These are phyloP conservation scores for Chaetomium fimeti DNA, from an alignment of 495 filamentous ascomycete species.

Conservation along the genomic window DNA sequence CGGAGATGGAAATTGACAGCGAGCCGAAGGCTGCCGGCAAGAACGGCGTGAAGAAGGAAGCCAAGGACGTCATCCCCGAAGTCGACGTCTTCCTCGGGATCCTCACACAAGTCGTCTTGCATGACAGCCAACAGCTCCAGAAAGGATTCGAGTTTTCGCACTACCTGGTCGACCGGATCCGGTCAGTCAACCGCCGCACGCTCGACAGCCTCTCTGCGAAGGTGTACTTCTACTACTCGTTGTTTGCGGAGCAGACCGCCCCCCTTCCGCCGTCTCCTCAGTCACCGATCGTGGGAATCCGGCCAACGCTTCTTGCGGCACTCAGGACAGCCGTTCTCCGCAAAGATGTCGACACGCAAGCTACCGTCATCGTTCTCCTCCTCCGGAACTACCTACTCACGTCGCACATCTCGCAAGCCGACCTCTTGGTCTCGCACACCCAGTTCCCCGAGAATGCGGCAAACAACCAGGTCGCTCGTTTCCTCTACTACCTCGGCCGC, in stretches of 20 bases:
- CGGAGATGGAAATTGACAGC: slow-evolving; percentile 77
- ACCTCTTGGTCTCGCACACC: slow-evolving; percentile 91
- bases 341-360: slow-evolving; percentile 94
- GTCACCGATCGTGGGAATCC: slow-evolving; percentile 79
- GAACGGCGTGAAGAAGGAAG: slow-evolving; percentile 55
- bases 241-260: slow-evolving; percentile 86
- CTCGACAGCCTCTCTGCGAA: slow-evolving; percentile 90
- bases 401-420: slow-evolving; percentile 94
- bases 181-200: slow-evolving; percentile 86
- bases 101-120: slow-evolving; percentile 82
- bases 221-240: slow-evolving; percentile 94
- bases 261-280: slow-evolving; percentile 84
- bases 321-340: slow-evolving; percentile 90
- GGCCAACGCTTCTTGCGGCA: slow-evolving; percentile 80
- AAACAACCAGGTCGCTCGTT: slow-evolving; percentile 96
- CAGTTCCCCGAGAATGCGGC: slow-evolving; percentile 88
- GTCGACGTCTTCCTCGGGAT: slow-evolving; percentile 90
- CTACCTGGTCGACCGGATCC: slow-evolving; percentile 76
- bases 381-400: slow-evolving; percentile 95
- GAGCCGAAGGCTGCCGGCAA: slow-evolving; percentile 51
- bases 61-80: slow-evolving; percentile 80
- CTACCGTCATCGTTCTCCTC: slow-evolving; percentile 88
- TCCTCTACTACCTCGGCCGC: slow-evolving; percentile 92
- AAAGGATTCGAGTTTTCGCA: slow-evolving; percentile 79
- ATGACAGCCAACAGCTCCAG: slow-evolving; percentile 76